A percentile compares a stretch with the other conserved stretches of the same genome.
These are phyloP conservation scores for Mycena galericulata DNA, from an alignment of 768 basidiomycete species.

Conservation along the genomic window DNA sequence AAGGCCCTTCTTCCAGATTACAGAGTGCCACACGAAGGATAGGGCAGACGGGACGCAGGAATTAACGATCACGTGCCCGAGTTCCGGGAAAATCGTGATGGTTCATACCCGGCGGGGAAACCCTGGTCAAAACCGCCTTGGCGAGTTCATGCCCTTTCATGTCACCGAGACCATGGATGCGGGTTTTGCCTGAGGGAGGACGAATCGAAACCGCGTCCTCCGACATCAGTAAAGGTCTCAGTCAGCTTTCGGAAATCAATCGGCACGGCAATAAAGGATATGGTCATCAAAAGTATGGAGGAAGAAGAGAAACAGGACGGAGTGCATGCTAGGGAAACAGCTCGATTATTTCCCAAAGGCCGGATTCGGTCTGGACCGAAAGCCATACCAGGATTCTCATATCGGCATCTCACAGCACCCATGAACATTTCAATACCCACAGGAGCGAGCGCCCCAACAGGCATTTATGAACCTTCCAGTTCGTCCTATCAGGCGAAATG, in stretches of 20 bases:
- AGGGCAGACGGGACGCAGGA: not conserved
- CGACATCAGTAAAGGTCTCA: too few relatives aligned
- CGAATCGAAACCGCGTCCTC: not conserved
- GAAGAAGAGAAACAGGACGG: too few relatives aligned
- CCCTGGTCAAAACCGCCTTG: too few relatives aligned
- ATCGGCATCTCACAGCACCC: constrained; percentile 29
- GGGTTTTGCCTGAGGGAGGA: not conserved
- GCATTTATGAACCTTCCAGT: constrained; percentile 3
- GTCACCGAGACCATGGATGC: not conserved
- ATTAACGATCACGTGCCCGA: too few relatives aligned
- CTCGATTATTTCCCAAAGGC: too few relatives aligned
- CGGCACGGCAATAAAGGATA: too few relatives aligned
- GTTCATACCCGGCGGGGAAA: not conserved
- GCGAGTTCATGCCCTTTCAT: too few relatives aligned
- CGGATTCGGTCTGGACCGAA: constrained; percentile 37
- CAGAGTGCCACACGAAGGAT: not conserved
- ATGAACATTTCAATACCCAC: not conserved
- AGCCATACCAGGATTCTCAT: constrained; percentile 34
- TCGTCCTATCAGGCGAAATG: not conserved
- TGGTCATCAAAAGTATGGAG: too few relatives aligned
- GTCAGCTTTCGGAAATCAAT: too few relatives aligned
- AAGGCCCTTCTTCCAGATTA: not conserved
- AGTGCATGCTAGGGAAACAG: too few relatives aligned
- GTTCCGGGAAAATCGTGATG: not conserved
- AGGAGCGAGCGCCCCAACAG: not conserved